phyloP scores from a whole-genome alignment of 2,329 filamentous ascomycete species.

The Ascochyta viciae-villosae region DNA sequence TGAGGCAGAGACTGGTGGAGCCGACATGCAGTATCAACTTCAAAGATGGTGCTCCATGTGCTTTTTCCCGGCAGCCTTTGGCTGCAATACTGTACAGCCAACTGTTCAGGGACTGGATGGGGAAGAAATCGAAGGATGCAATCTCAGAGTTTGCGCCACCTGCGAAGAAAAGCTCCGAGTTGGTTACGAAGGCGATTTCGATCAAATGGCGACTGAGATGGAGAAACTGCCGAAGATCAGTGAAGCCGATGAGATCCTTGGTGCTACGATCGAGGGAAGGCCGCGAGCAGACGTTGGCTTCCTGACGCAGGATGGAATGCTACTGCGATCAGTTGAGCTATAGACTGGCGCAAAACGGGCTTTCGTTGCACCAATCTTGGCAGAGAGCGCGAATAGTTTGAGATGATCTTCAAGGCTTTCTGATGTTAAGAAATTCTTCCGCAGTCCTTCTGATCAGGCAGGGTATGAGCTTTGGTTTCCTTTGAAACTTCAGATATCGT shows the following conservation, averaged over 20 bases:
- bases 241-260: slow-evolving; percentile 14
- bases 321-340: slow-evolving; percentile 21
- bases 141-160: slow-evolving; percentile 32
- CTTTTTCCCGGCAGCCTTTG: slow-evolving; percentile 30
- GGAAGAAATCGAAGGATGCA: slow-evolving; percentile 31
- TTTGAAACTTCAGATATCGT: not conserved
- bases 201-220: slow-evolving; percentile 20
- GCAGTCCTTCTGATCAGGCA: not conserved
- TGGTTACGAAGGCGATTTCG: slow-evolving; percentile 8
- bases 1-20: slow-evolving; percentile 15
- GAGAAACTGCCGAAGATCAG: slow-evolving; percentile 28
- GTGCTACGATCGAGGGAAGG: slow-evolving; percentile 9
- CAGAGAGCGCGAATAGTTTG: too few relatives aligned
- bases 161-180: slow-evolving; percentile 24
- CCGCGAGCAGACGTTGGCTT: slow-evolving; percentile 39
- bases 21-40: slow-evolving; percentile 21
- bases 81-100: slow-evolving; percentile 26
- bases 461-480: not conserved
- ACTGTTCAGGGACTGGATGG: slow-evolving; percentile 12
- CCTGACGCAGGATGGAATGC: slow-evolving; percentile 26
- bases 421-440: not conserved
- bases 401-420: too few relatives aligned
- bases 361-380: too few relatives aligned
- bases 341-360: not conserved
- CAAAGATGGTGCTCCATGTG: slow-evolving; percentile 43